These are phyloP conservation scores for Ceratocystis lukuohia DNA, from an alignment of 2,329 filamentous ascomycete species.

Conservation along the genomic window DNA sequence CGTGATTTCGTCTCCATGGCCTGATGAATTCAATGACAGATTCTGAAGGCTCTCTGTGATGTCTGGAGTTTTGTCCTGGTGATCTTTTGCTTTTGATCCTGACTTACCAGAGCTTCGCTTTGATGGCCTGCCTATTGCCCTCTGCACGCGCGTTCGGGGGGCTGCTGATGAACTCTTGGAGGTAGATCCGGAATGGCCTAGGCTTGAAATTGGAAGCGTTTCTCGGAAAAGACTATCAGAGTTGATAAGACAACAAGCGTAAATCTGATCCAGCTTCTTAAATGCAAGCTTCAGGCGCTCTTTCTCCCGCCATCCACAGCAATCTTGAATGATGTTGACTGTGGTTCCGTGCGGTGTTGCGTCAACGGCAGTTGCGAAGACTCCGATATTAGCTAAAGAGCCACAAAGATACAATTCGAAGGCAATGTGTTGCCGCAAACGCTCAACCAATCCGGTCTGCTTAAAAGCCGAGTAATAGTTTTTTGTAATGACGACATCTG, in stretches of 20 bases:
- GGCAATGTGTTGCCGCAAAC: constrained; percentile 72
- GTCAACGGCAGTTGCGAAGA: constrained; percentile 84
- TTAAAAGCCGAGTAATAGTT: constrained; percentile 80
- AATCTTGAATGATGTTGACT: constrained; percentile 81
- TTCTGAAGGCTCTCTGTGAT: constrained; percentile 7
- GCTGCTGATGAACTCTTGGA: neutral
- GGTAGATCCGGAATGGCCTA: neutral
- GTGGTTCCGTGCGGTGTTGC: constrained; percentile 75
- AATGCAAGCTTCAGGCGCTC: constrained; percentile 58
- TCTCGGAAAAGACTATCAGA: constrained; percentile 43
- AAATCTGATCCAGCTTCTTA: constrained; percentile 55
- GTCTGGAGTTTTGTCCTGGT: neutral
- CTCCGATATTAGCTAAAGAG: constrained; percentile 70
- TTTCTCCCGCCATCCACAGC: constrained; percentile 64
- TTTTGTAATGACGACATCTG: constrained; percentile 48
- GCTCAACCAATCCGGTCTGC: constrained; percentile 56
- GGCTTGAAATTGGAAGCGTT: neutral
- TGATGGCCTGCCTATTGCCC: neutral
- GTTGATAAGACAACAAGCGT: constrained; percentile 55
- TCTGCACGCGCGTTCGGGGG: constrained; percentile 10
- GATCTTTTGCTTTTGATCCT: neutral
- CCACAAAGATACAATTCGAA: constrained; percentile 86
- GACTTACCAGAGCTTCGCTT: constrained; percentile 2
- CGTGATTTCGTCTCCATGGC: neutral
- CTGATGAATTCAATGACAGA: constrained; percentile 2